Conservation (phyloP, 1,139 yeast genomes). For the Blastobotrys capitulatus region DNA sequence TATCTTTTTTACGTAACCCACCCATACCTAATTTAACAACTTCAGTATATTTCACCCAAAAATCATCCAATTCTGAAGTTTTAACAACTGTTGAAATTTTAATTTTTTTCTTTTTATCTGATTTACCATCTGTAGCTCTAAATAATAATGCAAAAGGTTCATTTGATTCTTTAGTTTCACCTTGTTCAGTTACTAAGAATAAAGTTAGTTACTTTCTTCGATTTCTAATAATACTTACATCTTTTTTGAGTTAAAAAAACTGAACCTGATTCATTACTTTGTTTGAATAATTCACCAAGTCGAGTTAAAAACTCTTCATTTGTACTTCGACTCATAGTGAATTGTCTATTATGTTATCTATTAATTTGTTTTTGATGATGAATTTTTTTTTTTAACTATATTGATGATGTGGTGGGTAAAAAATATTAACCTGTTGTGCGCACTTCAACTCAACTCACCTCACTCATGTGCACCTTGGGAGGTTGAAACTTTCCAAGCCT, state of each 20-base stretch:
- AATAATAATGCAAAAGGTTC: constrained; percentile 21
- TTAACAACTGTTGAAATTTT: constrained; percentile 64
- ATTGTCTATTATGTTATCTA: neutral
- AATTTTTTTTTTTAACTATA: too few relatives aligned
- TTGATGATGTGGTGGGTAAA: too few relatives aligned
- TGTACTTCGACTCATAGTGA: constrained; percentile 5
- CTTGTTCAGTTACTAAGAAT: neutral
- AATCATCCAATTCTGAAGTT: constrained; percentile 49
- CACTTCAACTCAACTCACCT: too few relatives aligned
- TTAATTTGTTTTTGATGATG: neutral
- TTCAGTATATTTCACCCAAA: constrained; percentile 66
- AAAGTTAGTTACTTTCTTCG: neutral
- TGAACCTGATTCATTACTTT: constrained; percentile 39
- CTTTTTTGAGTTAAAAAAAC: constrained; percentile 29
- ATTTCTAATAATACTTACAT: constrained; percentile 20
- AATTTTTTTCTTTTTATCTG: constrained; percentile 41
- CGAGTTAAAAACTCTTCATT: constrained; percentile 25
- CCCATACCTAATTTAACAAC: constrained; percentile 56
- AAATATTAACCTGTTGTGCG: too few relatives aligned
- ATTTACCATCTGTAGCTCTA: constrained; percentile 52
- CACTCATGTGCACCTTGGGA: too few relatives aligned
- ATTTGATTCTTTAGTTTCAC: neutral
- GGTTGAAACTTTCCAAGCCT: too few relatives aligned
- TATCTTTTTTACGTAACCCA: constrained; percentile 59
- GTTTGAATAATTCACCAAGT: constrained; percentile 26